Conservation (phyloP, 2,329 filamentous ascomycete genomes). For the Aspergillus felis region DNA sequence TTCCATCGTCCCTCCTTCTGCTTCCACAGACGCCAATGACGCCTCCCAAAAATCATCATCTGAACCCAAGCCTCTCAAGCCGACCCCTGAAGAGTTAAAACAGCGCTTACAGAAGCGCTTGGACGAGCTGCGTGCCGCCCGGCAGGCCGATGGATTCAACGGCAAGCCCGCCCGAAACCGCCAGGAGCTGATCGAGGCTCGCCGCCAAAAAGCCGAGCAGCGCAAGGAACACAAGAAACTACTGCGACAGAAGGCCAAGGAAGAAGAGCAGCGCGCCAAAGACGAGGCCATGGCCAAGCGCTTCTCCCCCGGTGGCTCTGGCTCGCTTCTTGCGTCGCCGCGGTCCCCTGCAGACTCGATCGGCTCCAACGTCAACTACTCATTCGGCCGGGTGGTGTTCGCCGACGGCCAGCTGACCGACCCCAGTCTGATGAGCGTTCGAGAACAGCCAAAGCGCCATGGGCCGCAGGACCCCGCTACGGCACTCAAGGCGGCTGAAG, state of each 20-base stretch:
- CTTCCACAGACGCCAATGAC: constrained; percentile 25
- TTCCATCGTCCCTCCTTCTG: constrained; percentile 53
- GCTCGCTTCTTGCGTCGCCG: constrained; percentile 54
- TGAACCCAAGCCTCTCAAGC: constrained; percentile 59
- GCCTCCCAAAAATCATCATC: constrained; percentile 21
- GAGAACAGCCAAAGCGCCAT: constrained; percentile 70
- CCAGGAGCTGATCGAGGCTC: constrained; percentile 85
- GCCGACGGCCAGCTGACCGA: constrained; percentile 78
- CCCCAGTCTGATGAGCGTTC: constrained; percentile 58
- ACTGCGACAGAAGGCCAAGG: constrained; percentile 68
- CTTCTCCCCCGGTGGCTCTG: constrained; percentile 55
- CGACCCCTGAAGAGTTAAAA: constrained; percentile 70
- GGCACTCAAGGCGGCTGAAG: constrained; percentile 79
- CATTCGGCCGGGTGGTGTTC: constrained; percentile 90
- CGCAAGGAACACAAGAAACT: constrained; percentile 88
- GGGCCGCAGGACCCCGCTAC: constrained; percentile 81
- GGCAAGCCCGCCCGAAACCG: constrained; percentile 79
- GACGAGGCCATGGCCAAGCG: constrained; percentile 55
- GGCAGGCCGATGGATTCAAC: constrained; percentile 81
- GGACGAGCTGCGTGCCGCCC: constrained; percentile 74
- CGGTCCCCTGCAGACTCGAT: constrained; percentile 46
- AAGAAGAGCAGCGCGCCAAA: constrained; percentile 66
- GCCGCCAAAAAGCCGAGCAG: constrained; percentile 81
- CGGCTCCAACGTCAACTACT: constrained; percentile 62
- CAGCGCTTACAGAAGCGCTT: constrained; percentile 78